Base-by-base conservation (phyloP, 257 asterid species). In the Penstemon davidsonii region DNA sequence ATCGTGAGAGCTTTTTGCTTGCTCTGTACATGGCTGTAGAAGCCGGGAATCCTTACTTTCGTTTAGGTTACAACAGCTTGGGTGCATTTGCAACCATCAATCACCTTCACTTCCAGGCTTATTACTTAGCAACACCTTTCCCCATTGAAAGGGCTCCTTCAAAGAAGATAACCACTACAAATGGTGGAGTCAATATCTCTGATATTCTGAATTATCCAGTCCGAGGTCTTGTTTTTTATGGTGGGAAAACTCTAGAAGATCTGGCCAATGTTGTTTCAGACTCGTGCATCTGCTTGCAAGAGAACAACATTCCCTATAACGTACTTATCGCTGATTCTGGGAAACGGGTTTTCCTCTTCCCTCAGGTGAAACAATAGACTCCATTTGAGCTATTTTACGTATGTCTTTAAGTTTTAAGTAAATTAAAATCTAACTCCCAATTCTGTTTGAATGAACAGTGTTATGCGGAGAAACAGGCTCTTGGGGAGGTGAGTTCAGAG, bases 71-170 rank as follows among this genome's bases (percentile, higher is more conserved):
- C 84, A 90, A 90, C 75, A 93, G 99, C 84, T 75, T 93, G 86
- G 99, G 99, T 52, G 99, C 99, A 54, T 93, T 93, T 80, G 99
- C 96, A 61, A 93, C 99, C 64, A 90, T 93, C 81, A 93, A 93
- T 59, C 99, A 90, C 79, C 99, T 93, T 69, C 97, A 93, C 80
- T 93, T 93, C 72, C 97, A 93, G 86, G 96, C 96, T 11, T 88
- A 88, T 57, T 86, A 79, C 83, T 75, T 88, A 47, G 93, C 83
- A 4, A 71, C 70, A 44, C 84, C 90, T 42, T 88, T 86, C 71
- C 93, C 96, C 4, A 73, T 88, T 5, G 93, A 88, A 68, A 86
- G 72, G 86, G 85, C 89, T 63, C 84, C 87, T 50, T 77, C 85
- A 0, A 79, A 79, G 88, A 88, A 73, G 79, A 80, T 88, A 59